Evolutionary conservation across 768 basidiomycete genomes (phyloP), one percentile per base, ranked within the genome.

Genomic region (Psilocybe cubensis): DNA sequence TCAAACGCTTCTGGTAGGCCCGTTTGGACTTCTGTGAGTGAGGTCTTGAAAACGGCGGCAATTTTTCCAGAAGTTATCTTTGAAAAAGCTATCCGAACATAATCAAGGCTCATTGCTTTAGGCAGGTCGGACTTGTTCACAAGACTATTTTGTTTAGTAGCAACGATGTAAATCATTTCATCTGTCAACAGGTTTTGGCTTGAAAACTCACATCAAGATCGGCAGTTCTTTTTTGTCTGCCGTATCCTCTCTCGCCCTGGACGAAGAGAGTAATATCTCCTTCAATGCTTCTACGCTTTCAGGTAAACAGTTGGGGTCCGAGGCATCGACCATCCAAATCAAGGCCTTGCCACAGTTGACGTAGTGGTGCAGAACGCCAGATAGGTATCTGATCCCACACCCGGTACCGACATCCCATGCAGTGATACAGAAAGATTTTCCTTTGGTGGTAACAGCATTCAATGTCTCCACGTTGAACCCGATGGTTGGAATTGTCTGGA

Each of bases 101-200:
- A 78, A 56, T 79, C 75, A 2, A 82, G 68, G 28, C 78, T 72
- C 67, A 83, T 74, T 29, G 78, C 75, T 57, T 80, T 78, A 11
- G 85, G 79, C 35, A 79, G 57, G 70, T 89, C 86, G 64, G 83
- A 80, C 70, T 88, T 88, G 70, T 85, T 87, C 56, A 83, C 85
- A 24, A 88, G 65, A 54, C 78, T 79, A 53, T 8, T 33, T 10
- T 28, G 5, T 38, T 11, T 4, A 23, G 10, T 18, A n/a, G 18
- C 25, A 21, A 12, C 10, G 21, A 17, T 54, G 18, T 3, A 9
- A 35, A 18, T 48, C 21, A 23, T 18, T 11, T 10, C 40, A 43
- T 31, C 10, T 11, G 29, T 29, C n/a, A 31, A 9, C 21, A 12
- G 31, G 38, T 44, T 17, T 38, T n/a, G 12, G 24, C 27, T 0